Conservation (phyloP, 1,284 basidiomycete species). For the Leccinum subspadiceum region DNA sequence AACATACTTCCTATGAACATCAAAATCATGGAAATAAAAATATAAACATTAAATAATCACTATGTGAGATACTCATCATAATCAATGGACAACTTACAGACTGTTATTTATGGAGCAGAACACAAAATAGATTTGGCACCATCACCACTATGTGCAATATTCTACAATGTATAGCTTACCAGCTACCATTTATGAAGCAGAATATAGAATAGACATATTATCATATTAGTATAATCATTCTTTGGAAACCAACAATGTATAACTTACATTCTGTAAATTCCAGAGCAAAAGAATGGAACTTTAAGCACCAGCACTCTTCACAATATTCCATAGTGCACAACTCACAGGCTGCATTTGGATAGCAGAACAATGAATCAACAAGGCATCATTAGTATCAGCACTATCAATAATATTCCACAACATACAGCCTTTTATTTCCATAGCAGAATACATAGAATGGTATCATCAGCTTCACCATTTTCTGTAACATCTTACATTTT, state of each 20-base stretch:
- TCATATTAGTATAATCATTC: not conserved
- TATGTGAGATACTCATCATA: not conserved
- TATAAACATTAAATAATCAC: not conserved
- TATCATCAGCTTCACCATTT: not conserved
- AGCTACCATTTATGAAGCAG: not conserved
- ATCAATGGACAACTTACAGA: not conserved
- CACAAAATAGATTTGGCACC: not conserved
- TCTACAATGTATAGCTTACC: not conserved
- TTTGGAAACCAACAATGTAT: not conserved
- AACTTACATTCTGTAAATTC: not conserved
- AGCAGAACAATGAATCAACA: not conserved
- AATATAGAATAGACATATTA: not conserved
- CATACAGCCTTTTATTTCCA: not conserved
- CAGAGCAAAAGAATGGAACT: not conserved
- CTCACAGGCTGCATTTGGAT: not conserved
- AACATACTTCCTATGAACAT: not conserved
- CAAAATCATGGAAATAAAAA: not conserved
- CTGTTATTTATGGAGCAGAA: not conserved
- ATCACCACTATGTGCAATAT: not conserved
- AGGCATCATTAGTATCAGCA: not conserved
- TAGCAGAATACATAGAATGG: not conserved
- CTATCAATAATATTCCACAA: not conserved
- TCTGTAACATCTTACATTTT: not conserved
- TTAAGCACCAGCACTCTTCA: not conserved
- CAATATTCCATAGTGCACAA: not conserved